A percentile compares a stretch with the other conserved stretches of the same genome.
These are phyloP conservation scores for Tricholoma furcatifolium DNA, from an alignment of 768 basidiomycete species.

Conservation along the genomic window DNA sequence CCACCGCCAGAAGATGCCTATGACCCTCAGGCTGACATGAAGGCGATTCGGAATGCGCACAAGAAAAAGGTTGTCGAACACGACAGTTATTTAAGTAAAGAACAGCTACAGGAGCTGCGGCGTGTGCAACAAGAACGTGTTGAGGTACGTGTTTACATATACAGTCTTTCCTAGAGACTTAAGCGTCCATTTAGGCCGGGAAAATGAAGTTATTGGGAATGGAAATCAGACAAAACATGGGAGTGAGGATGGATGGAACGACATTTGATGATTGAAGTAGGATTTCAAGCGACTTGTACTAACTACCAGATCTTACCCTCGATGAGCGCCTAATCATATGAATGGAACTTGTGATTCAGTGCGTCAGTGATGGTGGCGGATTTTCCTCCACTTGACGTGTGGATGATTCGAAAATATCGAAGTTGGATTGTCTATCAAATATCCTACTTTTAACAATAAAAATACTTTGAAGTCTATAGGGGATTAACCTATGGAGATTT, in stretches of 20 bases:
- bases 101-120: conserved; percentile 79
- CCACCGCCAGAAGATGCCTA: conserved; percentile 73
- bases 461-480: no score
- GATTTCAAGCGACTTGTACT: no score
- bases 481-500: no score
- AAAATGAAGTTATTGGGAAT: conserved; percentile 88
- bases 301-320: no score
- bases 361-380: no score
- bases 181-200: conserved; percentile 46
- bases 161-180: not conserved
- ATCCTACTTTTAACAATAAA: no score
- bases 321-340: no score
- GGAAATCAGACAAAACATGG: conserved; percentile 83
- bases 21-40: conserved; percentile 83
- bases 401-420: no score
- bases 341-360: no score
- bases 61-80: conserved; percentile 66
- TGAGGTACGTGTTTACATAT: conserved; percentile 48
- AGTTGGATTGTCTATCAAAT: no score
- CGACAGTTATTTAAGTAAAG: conserved; percentile 74
- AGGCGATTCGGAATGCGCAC: conserved; percentile 66
- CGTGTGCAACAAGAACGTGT: conserved; percentile 83
- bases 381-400: no score
- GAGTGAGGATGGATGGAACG: conserved; percentile 82
- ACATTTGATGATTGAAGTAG: conserved; percentile 45